Evolutionary conservation across 106 monocot genomes (phyloP), one percentile per base, ranked within the genome.

Genomic region (Dendrobium officinale): DNA sequence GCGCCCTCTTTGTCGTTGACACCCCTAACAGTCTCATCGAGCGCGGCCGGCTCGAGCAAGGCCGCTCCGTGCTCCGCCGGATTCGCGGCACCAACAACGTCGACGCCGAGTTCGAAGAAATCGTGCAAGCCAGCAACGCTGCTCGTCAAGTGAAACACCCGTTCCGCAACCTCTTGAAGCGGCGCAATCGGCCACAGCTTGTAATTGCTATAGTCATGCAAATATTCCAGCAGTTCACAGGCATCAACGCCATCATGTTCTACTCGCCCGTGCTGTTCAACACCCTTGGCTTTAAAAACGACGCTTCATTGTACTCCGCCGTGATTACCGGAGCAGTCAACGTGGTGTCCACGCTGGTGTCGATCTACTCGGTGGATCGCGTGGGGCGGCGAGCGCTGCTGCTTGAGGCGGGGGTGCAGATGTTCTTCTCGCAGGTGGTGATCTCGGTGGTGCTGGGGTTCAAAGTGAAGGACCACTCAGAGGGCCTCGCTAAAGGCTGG

Each of bases 91-190:
- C 85, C 6, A 73, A 86, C 64, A 89, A 95, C 77, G 82, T 95
- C 9, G 90, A 95, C 33, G 81, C 82, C 1, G 94, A 95, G 83
- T 92, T 86, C 84, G 61, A 91, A 1, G 95, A 96, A 82, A 96
- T 96, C 77, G 61, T 93, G 40, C 81, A 83, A 47, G 95, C 93
- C 7, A 88, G 91, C 79, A 85, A 55, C 31, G 55, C 85, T 8
- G 95, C 93, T 11, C 86, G 91, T 17, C 85, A 88, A 49, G 95
- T 96, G 58, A 89, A 96, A 86, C 91, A 93, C 83, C 95, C 95
- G 2, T 96, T 93, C 84, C 91, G 91, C 51, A 93, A 77, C 31
- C 45, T 77, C 24, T 26, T 31, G 27, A 15, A 77, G 51, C 55
- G 55, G 45, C 44, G 27, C 11, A 48, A 55, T 27, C 54, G 77